Evolutionary conservation across 106 monocot species (phyloP).

Genomic region (Phalaenopsis equestris): DNA sequence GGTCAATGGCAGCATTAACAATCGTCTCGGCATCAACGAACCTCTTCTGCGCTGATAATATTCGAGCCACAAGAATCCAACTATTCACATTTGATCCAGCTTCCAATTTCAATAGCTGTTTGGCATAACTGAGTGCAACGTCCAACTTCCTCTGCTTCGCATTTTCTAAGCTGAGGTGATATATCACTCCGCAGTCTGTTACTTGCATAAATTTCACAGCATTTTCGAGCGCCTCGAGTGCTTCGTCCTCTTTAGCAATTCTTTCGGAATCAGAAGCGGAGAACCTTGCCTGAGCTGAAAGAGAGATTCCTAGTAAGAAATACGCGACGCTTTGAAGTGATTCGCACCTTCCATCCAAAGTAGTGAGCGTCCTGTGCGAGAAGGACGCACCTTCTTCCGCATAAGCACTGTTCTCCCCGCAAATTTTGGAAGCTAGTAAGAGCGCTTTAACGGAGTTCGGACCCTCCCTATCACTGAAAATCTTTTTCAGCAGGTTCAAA

Average conservation of each 20-base stretch:
- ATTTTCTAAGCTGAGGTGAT: constrained; percentile 63
- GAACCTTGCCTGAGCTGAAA: constrained; percentile 54
- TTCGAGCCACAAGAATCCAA: constrained; percentile 82
- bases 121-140: constrained; percentile 59
- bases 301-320: constrained; percentile 55
- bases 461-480: constrained; percentile 48
- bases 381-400: constrained; percentile 60
- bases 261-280: constrained; percentile 59
- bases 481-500: constrained; percentile 57
- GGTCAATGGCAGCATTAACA: constrained; percentile 68
- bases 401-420: constrained; percentile 24
- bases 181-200: constrained; percentile 46
- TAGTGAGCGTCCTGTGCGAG: constrained; percentile 46
- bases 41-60: constrained; percentile 73
- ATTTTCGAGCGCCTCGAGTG: constrained; percentile 51
- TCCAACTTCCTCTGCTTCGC: constrained; percentile 88
- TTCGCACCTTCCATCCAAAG: constrained; percentile 28
- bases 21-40: constrained; percentile 62
- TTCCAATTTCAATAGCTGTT: constrained; percentile 55
- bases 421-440: constrained; percentile 81
- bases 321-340: constrained; percentile 40
- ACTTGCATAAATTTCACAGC: constrained; percentile 38
- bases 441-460: constrained; percentile 51
- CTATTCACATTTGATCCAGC: constrained; percentile 53
- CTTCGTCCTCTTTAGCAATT: constrained; percentile 49